phyloP scores from a whole-genome alignment of 805 yeast species.

The Nakazawaea holstii region DNA sequence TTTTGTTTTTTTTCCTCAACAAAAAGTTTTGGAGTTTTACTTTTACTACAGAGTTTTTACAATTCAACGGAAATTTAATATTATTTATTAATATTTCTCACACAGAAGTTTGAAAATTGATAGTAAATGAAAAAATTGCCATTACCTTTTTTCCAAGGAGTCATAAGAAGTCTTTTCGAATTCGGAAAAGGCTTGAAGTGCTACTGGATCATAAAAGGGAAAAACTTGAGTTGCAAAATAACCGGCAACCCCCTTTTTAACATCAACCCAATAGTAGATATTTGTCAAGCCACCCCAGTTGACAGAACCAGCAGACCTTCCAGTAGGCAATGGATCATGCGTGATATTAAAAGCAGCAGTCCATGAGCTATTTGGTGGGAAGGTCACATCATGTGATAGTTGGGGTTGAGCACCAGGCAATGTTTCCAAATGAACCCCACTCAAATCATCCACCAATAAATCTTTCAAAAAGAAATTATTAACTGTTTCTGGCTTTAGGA shows the following conservation, averaged over 20 bases:
- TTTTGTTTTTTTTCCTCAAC: neutral
- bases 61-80: too few relatives aligned
- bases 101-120: neutral
- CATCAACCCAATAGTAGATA: slow-evolving; percentile 36
- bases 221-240: slow-evolving; percentile 31
- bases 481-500: slow-evolving; percentile 27
- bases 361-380: slow-evolving; percentile 26
- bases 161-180: neutral
- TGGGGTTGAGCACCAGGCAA: slow-evolving; percentile 14
- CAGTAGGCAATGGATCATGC: slow-evolving; percentile 26
- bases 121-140: neutral
- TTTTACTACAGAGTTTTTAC: too few relatives aligned
- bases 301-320: slow-evolving; percentile 29
- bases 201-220: slow-evolving; percentile 22
- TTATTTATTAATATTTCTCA: too few relatives aligned
- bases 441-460: slow-evolving; percentile 23
- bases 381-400: slow-evolving; percentile 12
- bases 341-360: slow-evolving; percentile 24
- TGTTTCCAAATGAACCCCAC: slow-evolving; percentile 17
- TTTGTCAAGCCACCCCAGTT: slow-evolving; percentile 38
- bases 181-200: neutral
- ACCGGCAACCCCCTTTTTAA: slow-evolving; percentile 32
- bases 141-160: neutral
- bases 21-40: too few relatives aligned
- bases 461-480: slow-evolving; percentile 25